A percentile compares a stretch with the other conserved stretches of the same genome.
Evolutionary conservation across 768 basidiomycete species (phyloP).

Genomic region (Podaxis mareebaensis): DNA sequence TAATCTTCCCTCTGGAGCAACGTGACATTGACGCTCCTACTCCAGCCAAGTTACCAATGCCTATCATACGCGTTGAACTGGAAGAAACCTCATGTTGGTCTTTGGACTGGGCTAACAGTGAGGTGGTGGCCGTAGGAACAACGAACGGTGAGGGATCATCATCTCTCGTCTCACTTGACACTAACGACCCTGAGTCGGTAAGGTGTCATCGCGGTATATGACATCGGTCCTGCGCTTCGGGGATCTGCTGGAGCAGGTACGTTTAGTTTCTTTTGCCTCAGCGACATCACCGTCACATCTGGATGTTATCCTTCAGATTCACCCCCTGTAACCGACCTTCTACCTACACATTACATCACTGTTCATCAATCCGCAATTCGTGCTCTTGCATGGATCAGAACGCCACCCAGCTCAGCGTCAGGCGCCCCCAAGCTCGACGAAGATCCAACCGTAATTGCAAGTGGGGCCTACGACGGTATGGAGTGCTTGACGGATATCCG

Average conservation of each 20-base stretch:
- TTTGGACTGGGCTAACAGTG: slow-evolving; percentile 90
- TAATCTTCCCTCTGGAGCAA: background rate
- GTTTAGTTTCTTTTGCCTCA: slow-evolving; percentile 6
- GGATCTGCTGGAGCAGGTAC: slow-evolving; percentile 31
- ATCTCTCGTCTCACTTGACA: background rate
- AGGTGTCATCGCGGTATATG: slow-evolving; percentile 62
- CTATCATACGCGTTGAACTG: slow-evolving; percentile 70
- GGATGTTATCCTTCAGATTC: slow-evolving; percentile 21
- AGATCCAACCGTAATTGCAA: slow-evolving; percentile 74
- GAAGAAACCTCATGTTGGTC: slow-evolving; percentile 77
- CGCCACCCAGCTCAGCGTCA: slow-evolving; percentile 52
- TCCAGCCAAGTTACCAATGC: slow-evolving; percentile 60
- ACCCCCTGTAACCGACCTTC: slow-evolving; percentile 37
- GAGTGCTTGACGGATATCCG: slow-evolving; percentile 77
- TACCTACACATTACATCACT: slow-evolving; percentile 72
- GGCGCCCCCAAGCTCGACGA: slow-evolving; percentile 47
- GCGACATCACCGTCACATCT: background rate
- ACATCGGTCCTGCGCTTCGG: slow-evolving; percentile 47
- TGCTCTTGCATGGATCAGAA: slow-evolving; percentile 71
- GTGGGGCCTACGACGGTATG: slow-evolving; percentile 81
- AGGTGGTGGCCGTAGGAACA: slow-evolving; percentile 77
- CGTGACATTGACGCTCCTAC: background rate
- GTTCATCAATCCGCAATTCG: slow-evolving; percentile 83
- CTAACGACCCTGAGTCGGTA: slow-evolving; percentile 13
- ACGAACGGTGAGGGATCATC: slow-evolving; percentile 66